Conservation (phyloP, 441 rosid species). For the Bocquillonia castaneifolia region DNA sequence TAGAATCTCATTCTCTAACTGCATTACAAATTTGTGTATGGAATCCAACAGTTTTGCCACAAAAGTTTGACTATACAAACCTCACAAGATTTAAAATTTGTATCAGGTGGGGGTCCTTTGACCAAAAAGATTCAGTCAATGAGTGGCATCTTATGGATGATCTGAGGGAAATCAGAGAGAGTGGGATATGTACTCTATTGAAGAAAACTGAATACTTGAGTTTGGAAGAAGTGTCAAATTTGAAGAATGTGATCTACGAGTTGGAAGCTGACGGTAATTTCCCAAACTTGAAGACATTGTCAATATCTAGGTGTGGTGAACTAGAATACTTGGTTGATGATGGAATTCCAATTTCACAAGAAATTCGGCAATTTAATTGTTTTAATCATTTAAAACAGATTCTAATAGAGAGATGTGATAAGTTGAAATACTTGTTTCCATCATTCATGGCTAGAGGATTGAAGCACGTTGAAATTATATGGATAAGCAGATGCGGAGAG, state of each 20-base stretch:
- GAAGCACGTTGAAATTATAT: background rate
- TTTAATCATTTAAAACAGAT: background rate
- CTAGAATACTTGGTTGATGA: too few species aligned
- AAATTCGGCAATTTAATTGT: too few species aligned
- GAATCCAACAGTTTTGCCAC: background rate
- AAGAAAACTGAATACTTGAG: background rate
- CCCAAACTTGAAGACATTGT: too few species aligned
- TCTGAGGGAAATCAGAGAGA: background rate
- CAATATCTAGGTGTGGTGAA: too few species aligned
- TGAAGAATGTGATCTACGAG: background rate
- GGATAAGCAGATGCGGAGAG: background rate
- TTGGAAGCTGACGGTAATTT: slow-evolving; percentile 2
- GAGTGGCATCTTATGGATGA: slow-evolving; percentile 2
- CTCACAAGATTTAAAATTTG: background rate
- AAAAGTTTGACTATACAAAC: background rate
- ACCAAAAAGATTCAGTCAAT: background rate
- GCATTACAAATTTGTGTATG: background rate
- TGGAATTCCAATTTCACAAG: too few species aligned
- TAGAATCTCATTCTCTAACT: background rate
- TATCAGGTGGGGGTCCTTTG: background rate
- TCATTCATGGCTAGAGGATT: background rate
- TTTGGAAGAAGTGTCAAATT: background rate
- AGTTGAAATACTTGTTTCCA: background rate
- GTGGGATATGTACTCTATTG: background rate
- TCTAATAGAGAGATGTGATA: background rate